These are phyloP conservation scores for Yamadazyma aaseri DNA, from an alignment of 1,139 yeast species.

Conservation along the genomic window DNA sequence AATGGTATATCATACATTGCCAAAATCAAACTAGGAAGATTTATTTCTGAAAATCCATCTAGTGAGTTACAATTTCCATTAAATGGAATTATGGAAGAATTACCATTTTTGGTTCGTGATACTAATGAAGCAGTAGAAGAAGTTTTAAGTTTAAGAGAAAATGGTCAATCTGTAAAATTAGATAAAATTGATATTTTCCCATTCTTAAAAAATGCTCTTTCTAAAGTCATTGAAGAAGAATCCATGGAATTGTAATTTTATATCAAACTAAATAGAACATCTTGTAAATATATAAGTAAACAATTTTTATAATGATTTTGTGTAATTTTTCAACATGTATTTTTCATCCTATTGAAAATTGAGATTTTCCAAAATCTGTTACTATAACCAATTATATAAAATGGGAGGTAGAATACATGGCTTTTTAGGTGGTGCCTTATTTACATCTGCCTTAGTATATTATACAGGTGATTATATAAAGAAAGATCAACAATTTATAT, in stretches of 20 bases:
- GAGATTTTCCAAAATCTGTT: neutral
- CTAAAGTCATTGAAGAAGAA: conserved; percentile 16
- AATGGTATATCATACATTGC: conserved; percentile 70
- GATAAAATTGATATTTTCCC: conserved; percentile 44
- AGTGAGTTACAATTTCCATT: conserved; percentile 28
- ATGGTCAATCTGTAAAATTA: conserved; percentile 27
- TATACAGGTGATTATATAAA: conserved; percentile 61
- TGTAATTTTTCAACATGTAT: conserved; percentile 2
- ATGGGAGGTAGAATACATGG: conserved; percentile 74
- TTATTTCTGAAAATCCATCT: conserved; percentile 21
- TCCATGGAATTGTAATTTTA: neutral
- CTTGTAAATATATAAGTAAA: conserved; percentile 2
- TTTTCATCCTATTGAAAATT: conserved; percentile 5
- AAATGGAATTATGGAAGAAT: conserved; percentile 41
- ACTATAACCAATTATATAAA: neutral
- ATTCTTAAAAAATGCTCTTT: conserved; percentile 37
- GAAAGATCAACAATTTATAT: conserved; percentile 45
- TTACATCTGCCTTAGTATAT: conserved; percentile 65
- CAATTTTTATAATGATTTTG: conserved; percentile 2
- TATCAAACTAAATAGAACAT: neutral
- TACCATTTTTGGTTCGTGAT: conserved; percentile 43
- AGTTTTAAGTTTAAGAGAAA: conserved; percentile 42
- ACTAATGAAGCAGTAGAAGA: conserved; percentile 55
- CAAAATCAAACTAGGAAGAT: conserved; percentile 54
- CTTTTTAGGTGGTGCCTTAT: conserved; percentile 63